phyloP scores from a whole-genome alignment of 225 moss, liverwort and hornwort genomes.

The Marchantia paleacea region DNA sequence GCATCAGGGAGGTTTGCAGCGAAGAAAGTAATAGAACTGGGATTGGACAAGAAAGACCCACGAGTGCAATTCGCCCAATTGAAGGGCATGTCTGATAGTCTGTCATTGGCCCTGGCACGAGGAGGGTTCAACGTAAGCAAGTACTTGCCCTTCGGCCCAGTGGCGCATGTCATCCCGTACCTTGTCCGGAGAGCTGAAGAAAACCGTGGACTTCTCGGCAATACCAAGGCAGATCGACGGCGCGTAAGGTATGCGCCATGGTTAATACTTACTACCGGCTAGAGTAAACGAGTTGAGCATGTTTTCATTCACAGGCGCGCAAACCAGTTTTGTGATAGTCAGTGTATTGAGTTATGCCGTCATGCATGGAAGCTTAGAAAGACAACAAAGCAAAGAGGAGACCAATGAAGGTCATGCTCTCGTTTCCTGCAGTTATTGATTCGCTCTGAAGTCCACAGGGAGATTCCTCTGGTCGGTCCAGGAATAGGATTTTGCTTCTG shows the following conservation, averaged over 20 bases:
- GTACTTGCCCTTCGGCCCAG: constrained; percentile 81
- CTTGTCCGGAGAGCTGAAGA: constrained; percentile 88
- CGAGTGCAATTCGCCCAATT: constrained; percentile 87
- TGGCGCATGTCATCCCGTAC: constrained; percentile 71
- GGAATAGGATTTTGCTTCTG: no score
- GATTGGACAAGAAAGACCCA: constrained; percentile 54
- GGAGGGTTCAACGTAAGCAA: constrained; percentile 90
- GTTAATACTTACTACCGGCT: neutral
- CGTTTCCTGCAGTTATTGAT: no score
- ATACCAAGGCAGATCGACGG: constrained; percentile 53
- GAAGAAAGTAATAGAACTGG: constrained; percentile 58
- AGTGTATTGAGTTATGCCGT: neutral
- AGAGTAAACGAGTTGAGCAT: neutral
- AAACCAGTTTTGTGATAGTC: neutral
- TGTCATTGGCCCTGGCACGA: constrained; percentile 71
- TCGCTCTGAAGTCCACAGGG: no score
- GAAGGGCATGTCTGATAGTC: constrained; percentile 88
- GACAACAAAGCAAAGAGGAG: no score
- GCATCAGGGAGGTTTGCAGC: constrained; percentile 63
- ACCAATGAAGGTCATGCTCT: no score
- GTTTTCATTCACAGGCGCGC: neutral
- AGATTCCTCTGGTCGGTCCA: no score
- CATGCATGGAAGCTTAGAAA: no score
- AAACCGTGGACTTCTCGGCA: constrained; percentile 81
- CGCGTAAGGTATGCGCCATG: constrained; percentile 51